Evolutionary conservation across 2,329 filamentous ascomycete genomes (phyloP), one percentile per base, ranked within the genome.

Genomic region (Dactylellina cionopaga): DNA sequence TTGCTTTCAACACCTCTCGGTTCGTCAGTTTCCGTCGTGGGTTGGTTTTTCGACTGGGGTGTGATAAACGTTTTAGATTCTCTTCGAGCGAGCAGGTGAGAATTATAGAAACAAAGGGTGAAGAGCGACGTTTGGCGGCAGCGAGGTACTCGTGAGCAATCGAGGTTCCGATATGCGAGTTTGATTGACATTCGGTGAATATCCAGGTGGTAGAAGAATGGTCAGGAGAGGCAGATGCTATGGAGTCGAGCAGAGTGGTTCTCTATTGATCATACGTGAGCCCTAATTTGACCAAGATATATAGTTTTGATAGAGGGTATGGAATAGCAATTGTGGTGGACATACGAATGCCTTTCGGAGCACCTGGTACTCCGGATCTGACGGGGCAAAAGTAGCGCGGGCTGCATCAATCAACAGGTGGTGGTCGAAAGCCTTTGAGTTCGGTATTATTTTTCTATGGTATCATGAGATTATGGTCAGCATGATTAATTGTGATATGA

Each of bases 321-420:
- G 10, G n/a, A 15, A 41, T 31, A 49, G n/a, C n/a, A n/a, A n/a
- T 7, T 17, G 44, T 24, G 24, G 24, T 33, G 15, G 15, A 65
- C 74, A 25, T 71, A 74, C 74, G 13, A 75, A 70, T n/a, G 55
- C 58, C 13, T 69, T 72, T 3, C 75, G 43, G 9, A 78, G 68
- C 2, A 73, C 56, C 29, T 78, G 63, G 37, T 79, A 79, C 22
- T 76, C 63, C 10, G 74, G 76, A 44, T 70, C 64, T 22, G 46
- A 65, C 37, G 66, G 72, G 13, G 75, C 74, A 29, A 77, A 75
- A 5, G 77, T 65, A 5, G 74, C 49, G 17, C 62, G 74, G 35
- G 76, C 62, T 25, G 75, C 75, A 68, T 80, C 77, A 46, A 79
- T 79, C 19, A 79, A 64, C 15, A 75, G 70, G 62, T 79, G 79